These are phyloP conservation scores for Ophiostoma quercus DNA, from an alignment of 2,329 filamentous ascomycete species.

Conservation along the genomic window DNA sequence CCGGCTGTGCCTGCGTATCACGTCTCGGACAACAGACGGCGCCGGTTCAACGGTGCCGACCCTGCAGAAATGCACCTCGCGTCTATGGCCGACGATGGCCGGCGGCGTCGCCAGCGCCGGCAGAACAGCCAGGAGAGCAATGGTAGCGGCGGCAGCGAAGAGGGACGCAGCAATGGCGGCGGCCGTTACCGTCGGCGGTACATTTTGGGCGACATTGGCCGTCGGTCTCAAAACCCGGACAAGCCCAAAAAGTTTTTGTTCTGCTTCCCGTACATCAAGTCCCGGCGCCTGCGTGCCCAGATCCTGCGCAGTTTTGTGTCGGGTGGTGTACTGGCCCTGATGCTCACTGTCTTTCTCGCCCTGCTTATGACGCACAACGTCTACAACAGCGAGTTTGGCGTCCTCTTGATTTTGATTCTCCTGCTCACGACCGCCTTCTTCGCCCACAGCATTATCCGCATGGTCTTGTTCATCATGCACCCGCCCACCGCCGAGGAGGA, in stretches of 20 bases:
- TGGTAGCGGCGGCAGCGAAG: neutral
- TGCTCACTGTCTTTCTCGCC: constrained; percentile 63
- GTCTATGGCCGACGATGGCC: constrained; percentile 40
- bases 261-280: constrained; percentile 53
- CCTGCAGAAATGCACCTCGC: constrained; percentile 47
- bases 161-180: constrained; percentile 15
- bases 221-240: neutral
- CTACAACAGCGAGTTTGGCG: constrained; percentile 65
- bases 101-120: constrained; percentile 33
- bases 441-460: constrained; percentile 68
- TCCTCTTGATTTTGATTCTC: constrained; percentile 74
- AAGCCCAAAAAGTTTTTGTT: constrained; percentile 44
- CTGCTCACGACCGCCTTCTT: constrained; percentile 72
- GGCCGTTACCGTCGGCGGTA: constrained; percentile 22
- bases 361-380: constrained; percentile 62
- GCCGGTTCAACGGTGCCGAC: constrained; percentile 40
- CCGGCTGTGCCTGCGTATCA: constrained; percentile 22
- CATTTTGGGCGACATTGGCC: constrained; percentile 15
- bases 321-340: constrained; percentile 53
- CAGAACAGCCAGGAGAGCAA: neutral
- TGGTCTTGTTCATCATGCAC: constrained; percentile 61
- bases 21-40: constrained; percentile 21
- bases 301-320: constrained; percentile 60
- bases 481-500: constrained; percentile 35
- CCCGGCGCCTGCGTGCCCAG: constrained; percentile 49